Conservation (phyloP, 2,329 filamentous ascomycete genomes). For the Leptodontidium sp. region DNA sequence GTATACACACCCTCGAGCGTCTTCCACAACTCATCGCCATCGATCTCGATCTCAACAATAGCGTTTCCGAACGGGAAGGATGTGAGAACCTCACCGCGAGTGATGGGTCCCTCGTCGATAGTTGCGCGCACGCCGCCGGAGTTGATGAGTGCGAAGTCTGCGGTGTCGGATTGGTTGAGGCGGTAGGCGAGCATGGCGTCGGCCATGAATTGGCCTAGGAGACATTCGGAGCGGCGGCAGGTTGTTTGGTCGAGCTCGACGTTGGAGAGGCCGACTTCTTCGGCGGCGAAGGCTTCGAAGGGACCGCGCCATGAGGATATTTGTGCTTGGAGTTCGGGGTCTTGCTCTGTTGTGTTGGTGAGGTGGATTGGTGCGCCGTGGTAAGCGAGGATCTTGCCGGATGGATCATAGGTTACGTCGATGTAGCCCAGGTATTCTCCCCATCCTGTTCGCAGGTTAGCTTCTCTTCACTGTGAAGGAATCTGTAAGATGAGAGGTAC, state of each 20-base stretch:
- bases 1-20: conserved; percentile 67
- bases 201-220: conserved; percentile 62
- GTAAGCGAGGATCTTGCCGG: conserved; percentile 69
- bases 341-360: conserved; percentile 66
- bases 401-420: conserved; percentile 67
- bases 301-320: conserved; percentile 66
- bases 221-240: conserved; percentile 66
- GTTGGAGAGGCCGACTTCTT: conserved; percentile 63
- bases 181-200: conserved; percentile 70
- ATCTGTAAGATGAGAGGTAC: neutral
- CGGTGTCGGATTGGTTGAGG: conserved; percentile 53
- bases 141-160: conserved; percentile 63
- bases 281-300: conserved; percentile 65
- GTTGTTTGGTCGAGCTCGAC: conserved; percentile 65
- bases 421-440: conserved; percentile 74
- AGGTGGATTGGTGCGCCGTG: conserved; percentile 70
- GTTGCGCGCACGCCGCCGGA: conserved; percentile 69
- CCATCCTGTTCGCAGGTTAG: conserved; percentile 52
- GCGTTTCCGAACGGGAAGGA: conserved; percentile 73
- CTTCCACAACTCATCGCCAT: conserved; percentile 62
- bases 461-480: neutral
- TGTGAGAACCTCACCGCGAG: conserved; percentile 68
- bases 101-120: conserved; percentile 68
- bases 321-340: conserved; percentile 63
- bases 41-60: conserved; percentile 63